Evolutionary conservation across 192 early-diverging fungal species (phyloP).

Genomic region (Backusella liffmaniae): DNA sequence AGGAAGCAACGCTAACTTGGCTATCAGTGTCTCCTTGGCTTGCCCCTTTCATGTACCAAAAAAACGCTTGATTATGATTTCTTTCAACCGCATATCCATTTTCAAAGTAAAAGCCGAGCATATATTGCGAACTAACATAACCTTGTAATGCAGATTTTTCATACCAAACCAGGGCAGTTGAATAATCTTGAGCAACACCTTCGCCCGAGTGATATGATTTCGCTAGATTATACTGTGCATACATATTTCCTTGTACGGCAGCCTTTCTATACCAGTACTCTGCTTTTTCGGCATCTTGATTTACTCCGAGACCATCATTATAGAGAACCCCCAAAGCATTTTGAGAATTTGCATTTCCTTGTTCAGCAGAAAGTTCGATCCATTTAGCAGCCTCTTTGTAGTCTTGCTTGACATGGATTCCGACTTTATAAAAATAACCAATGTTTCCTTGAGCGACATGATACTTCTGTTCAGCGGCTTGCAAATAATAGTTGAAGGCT

Average conservation of each 20-base stretch:
- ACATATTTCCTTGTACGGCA: conserved; percentile 62
- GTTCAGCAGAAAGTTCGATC: conserved; percentile 67
- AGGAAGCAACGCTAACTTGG: conserved; percentile 11
- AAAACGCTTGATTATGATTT: conserved; percentile 1
- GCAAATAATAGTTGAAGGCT: conserved; percentile 67
- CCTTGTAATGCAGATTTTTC: not conserved
- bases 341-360: conserved; percentile 61
- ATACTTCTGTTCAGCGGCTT: conserved; percentile 60
- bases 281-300: conserved; percentile 55
- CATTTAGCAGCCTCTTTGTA: conserved; percentile 65
- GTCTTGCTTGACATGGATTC: conserved; percentile 71
- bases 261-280: conserved; percentile 67
- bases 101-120: not conserved
- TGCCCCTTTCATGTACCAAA: conserved; percentile 3
- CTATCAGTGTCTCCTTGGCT: not conserved
- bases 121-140: not conserved
- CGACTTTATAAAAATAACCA: conserved; percentile 89
- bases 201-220: conserved; percentile 73
- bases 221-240: conserved; percentile 70
- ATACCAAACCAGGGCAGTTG: not conserved
- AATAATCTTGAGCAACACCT: conserved; percentile 16
- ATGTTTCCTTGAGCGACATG: conserved; percentile 73
- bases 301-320: conserved; percentile 61
- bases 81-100: not conserved
- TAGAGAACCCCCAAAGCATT: conserved; percentile 84